Percentiles rank a stretch among this genome's conserved stretches.
Conservation (phyloP, 352 stramenopile species). For the Phytophthora palmivora region DNA sequence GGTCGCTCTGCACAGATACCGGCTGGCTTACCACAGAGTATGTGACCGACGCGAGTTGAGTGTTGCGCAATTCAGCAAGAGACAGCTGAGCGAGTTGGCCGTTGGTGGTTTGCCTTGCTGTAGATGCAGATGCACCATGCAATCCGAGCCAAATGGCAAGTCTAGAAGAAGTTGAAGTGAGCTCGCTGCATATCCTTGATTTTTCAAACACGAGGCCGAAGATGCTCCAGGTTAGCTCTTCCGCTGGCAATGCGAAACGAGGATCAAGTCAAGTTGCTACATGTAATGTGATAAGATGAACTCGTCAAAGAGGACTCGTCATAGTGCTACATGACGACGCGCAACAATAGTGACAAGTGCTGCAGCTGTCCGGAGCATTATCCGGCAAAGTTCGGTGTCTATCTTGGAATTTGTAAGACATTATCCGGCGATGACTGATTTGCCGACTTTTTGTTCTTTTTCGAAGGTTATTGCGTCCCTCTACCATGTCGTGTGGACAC, state of each 20-base stretch:
- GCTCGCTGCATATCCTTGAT: background rate
- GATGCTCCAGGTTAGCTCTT: background rate
- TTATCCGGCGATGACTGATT: slow-evolving; percentile 28
- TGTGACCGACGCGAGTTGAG: background rate
- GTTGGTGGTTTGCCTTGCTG: slow-evolving; percentile 8
- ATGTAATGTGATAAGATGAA: background rate
- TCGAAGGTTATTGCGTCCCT: slow-evolving; percentile 31
- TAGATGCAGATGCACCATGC: slow-evolving; percentile 1
- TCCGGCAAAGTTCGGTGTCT: slow-evolving; percentile 20
- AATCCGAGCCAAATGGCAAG: background rate
- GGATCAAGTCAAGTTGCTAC: slow-evolving; percentile 4
- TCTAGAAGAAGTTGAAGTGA: background rate
- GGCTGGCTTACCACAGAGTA: slow-evolving; percentile 23
- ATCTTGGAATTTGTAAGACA: slow-evolving; percentile 23
- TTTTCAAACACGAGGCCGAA: background rate
- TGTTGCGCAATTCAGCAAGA: slow-evolving; percentile 27
- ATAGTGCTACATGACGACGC: background rate
- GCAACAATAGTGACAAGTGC: background rate
- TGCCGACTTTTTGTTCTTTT: slow-evolving; percentile 30
- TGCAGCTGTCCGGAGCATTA: slow-evolving; percentile 16
- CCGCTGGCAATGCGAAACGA: too few species aligned
- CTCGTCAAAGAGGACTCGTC: too few species aligned
- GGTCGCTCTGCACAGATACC: background rate
- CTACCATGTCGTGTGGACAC: slow-evolving; percentile 27
- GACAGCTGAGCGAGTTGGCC: slow-evolving; percentile 9